These are phyloP conservation scores for Saraca asoca DNA, from an alignment of 331 rosid genomes.

Conservation along the genomic window DNA sequence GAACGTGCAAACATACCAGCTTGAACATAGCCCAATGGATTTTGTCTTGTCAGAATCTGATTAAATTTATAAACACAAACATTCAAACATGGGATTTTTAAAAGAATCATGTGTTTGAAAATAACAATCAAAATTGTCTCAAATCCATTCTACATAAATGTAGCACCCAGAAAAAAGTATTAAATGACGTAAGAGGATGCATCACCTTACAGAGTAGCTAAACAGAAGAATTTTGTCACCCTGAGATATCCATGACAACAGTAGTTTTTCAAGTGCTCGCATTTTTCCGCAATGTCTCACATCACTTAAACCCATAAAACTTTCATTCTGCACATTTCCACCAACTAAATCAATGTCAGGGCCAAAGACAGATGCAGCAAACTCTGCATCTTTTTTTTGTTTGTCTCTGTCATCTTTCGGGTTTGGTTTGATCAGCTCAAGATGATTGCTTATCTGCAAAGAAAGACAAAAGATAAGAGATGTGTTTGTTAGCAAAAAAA, in stretches of 20 bases:
- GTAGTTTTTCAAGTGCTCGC: constrained; percentile 77
- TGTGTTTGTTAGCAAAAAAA: neutral
- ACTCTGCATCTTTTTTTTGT: constrained; percentile 82
- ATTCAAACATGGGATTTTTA: constrained; percentile 27
- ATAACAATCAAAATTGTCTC: constrained; percentile 4
- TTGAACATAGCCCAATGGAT: neutral
- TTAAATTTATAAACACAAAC: neutral
- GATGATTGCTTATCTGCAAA: constrained; percentile 85
- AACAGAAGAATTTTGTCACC: constrained; percentile 94
- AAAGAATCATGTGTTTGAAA: constrained; percentile 11
- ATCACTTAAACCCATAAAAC: constrained; percentile 87
- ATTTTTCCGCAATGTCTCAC: constrained; percentile 88
- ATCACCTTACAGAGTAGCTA: constrained; percentile 88
- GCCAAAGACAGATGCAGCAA: constrained; percentile 85
- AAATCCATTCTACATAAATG: constrained; percentile 22
- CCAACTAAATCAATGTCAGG: constrained; percentile 83
- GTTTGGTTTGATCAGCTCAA: constrained; percentile 91
- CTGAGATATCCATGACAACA: constrained; percentile 68
- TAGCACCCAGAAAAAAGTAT: constrained; percentile 7
- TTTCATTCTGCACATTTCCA: constrained; percentile 72
- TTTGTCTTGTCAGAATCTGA: neutral
- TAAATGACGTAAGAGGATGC: constrained; percentile 22
- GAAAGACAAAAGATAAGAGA: constrained; percentile 2
- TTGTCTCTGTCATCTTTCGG: constrained; percentile 79
- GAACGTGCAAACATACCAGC: neutral